Evolutionary conservation across 768 basidiomycete genomes (phyloP), one percentile per base, ranked within the genome.

Genomic region (Porphyrellus cyaneotinctus): DNA sequence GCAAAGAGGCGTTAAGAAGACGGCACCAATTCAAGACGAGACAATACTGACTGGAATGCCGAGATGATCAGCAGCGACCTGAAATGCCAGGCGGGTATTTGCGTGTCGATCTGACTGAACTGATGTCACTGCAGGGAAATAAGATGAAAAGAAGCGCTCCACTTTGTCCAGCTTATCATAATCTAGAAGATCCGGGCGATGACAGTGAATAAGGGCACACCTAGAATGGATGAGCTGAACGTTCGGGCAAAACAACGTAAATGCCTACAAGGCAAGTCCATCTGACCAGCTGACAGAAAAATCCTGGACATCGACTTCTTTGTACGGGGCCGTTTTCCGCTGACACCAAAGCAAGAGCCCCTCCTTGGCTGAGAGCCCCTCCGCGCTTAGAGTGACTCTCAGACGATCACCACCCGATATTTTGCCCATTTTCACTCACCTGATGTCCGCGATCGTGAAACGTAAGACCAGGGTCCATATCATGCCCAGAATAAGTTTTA

Each of bases 401-500:
- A 58, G 54, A 41, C 44, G 17, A 47, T 9, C 36, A 41, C 47
- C 24, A 47, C 45, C 28, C 24, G 39, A 38, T 11, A 31, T 26
- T n/a, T 32, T 31, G 41, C 14, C 26, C 31, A 51, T 22, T n/a
- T n/a, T n/a, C 24, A 73, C 84, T 54, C 58, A 94, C 95, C 87
- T 97, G 75, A 99, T 98, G 62, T 95, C 94, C 22, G 97, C 95
- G 58, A 99, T 98, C 6, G 95, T 97, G 70, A 98, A 98, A 13
- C 95, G 87, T 30, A 98, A 79, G 64, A 99, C 94, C 33, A 98
- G 80, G 0, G 92, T 95, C 97, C 97, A 98, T 58, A 99, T 97
- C 95, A 95, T 92, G 30, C 93, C 95, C n/a, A 98, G 81, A 47
- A 95, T 97, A 50, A 99, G 87, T 72, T 98, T 99, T 58, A 95